phyloP scores from a whole-genome alignment of 1,139 yeast genomes.

The Hyphopichia khmerensis region DNA sequence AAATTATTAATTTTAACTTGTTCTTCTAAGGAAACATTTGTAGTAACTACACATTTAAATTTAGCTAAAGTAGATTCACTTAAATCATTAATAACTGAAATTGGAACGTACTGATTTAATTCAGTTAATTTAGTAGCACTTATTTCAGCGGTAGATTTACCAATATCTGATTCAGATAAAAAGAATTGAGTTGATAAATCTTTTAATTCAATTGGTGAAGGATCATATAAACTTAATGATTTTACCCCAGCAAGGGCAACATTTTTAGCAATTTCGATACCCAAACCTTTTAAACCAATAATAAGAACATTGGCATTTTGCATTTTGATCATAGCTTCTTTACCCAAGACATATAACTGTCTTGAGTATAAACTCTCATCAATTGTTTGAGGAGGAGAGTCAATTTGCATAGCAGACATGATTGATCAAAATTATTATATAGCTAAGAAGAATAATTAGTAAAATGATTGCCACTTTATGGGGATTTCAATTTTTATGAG shows the following conservation, averaged over 20 bases:
- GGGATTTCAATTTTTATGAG: not conserved
- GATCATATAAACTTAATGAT: constrained; percentile 85
- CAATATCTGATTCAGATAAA: constrained; percentile 67
- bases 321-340: constrained; percentile 98
- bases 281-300: constrained; percentile 87
- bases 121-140: constrained; percentile 70
- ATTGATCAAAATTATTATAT: not conserved
- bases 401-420: constrained; percentile 53
- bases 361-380: constrained; percentile 96
- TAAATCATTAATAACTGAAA: constrained; percentile 61
- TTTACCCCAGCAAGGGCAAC: constrained; percentile 97
- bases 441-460: not conserved
- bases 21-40: constrained; percentile 71
- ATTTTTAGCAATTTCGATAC: constrained; percentile 94
- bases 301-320: constrained; percentile 86
- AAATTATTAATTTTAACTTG: constrained; percentile 73
- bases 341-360: constrained; percentile 89
- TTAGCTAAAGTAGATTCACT: constrained; percentile 48
- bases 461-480: not conserved
- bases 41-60: constrained; percentile 81
- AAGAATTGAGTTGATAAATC: constrained; percentile 93
- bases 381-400: constrained; percentile 55
- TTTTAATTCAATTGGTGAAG: constrained; percentile 58
- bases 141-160: constrained; percentile 72
- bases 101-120: constrained; percentile 86